Evolutionary conservation across 2,329 filamentous ascomycete species (phyloP), one percentile per base, ranked within the genome.

Genomic region (Paramyrothecium sp.): DNA sequence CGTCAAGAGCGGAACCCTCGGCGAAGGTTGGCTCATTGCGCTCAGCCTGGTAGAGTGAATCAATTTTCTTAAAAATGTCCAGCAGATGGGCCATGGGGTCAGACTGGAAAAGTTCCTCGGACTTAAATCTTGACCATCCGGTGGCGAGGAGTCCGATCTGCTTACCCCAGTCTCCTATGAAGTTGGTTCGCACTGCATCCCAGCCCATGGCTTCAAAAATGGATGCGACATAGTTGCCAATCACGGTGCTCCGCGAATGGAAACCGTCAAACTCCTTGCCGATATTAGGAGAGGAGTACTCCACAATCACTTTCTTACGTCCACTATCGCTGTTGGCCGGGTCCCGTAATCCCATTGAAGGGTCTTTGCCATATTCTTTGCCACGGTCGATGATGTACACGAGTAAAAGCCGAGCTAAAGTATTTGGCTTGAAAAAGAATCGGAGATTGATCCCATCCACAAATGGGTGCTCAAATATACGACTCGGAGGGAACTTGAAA

Each of bases 271-370:
- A 90, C n/a, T 88, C 85, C 62, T 87, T 89, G 16, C 86, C 88
- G 60, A 91, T 89, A 63, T 91, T 91, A 1, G 89, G 89, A 1
- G 87, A 90, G 0, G 87, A 90, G 70, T 89, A 92, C 62, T 92
- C 89, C 54, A 92, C 80, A 26, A 92, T 77, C 17, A 87, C 73
- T 67, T 70, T 74, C 65, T 65, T 68, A 22, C 34, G 59, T 0
- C 20, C 46, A 0, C 63, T 55, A 3, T 66, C 63, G 0, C 56
- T 22, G 3, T 1, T 30, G 8, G 33, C 17, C 8, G 57, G n/a
- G 8, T 67, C 61, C 12, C 22, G 34, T 1, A 65, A 54, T 0
- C 66, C 65, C 2, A 64, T 41, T 0, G 62, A 66, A 0, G 47
- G 47, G n/a, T 68, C 63, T 12, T 66, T 66, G 0, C 66, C 66